Percentiles rank a stretch among this genome's conserved stretches.
Conservation (phyloP, 139 green algal species). For the Edaphochlamys debaryana region DNA sequence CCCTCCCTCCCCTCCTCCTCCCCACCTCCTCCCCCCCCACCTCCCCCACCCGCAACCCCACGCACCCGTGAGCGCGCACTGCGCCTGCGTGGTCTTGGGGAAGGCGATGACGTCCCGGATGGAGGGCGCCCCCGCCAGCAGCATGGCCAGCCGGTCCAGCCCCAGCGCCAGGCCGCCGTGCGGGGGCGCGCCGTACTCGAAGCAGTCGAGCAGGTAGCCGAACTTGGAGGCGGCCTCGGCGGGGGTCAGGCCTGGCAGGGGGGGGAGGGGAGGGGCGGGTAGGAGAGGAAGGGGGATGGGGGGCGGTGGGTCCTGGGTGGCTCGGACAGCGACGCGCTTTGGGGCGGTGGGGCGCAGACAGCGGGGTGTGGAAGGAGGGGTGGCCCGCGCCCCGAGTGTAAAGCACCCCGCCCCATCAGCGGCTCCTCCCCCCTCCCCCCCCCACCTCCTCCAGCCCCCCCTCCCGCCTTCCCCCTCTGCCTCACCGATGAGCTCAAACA, state of each 20-base stretch:
- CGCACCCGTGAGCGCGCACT: conserved; percentile 88
- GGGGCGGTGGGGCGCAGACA: too few species aligned
- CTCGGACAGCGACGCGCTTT: too few species aligned
- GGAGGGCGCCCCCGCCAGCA: conserved; percentile 81
- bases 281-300: too few species aligned
- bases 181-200: conserved; percentile 90
- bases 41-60: neutral
- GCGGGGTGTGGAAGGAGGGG: too few species aligned
- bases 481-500: conserved; percentile 91
- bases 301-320: too few species aligned
- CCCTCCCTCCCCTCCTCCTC: neutral
- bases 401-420: too few species aligned
- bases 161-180: conserved; percentile 96
- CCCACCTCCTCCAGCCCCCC: neutral
- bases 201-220: conserved; percentile 86
- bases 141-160: conserved; percentile 95
- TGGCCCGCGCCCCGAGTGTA: too few species aligned
- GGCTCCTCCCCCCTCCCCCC: neutral
- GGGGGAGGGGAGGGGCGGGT: neutral
- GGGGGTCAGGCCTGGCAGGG: conserved; percentile 60
- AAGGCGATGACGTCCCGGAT: conserved; percentile 99
- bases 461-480: neutral
- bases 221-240: conserved; percentile 88
- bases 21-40: neutral
- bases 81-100: conserved; percentile 92